These are phyloP conservation scores for Xanthoparmelia taractica DNA, from an alignment of 495 filamentous ascomycete genomes.

Conservation along the genomic window DNA sequence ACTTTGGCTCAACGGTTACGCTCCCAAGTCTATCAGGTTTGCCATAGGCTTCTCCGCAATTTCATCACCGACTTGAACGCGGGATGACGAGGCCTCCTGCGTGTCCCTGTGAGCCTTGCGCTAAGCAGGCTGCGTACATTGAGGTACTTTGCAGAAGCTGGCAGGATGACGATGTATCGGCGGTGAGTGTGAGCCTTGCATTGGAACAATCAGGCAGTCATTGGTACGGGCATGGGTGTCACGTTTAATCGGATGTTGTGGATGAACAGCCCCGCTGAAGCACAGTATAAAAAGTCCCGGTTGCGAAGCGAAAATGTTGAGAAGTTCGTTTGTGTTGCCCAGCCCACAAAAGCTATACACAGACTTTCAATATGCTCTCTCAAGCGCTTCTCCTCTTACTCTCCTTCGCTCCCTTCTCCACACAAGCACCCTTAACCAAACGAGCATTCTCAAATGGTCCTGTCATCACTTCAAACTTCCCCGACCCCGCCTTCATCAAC, in stretches of 20 bases:
- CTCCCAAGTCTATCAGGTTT: neutral
- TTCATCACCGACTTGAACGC: neutral
- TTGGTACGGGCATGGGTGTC: too few relatives aligned
- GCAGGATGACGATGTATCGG: neutral
- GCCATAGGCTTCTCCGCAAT: neutral
- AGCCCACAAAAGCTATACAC: neutral
- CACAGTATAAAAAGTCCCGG: neutral
- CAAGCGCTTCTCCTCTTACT: slow-evolving; percentile 5
- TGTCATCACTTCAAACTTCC: slow-evolving; percentile 30
- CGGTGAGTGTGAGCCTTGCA: neutral
- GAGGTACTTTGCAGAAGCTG: neutral
- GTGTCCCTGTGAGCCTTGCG: neutral
- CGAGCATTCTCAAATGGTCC: slow-evolving; percentile 24
- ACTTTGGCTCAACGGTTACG: too few relatives aligned
- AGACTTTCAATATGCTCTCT: neutral
- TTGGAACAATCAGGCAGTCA: neutral
- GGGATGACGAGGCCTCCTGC: neutral
- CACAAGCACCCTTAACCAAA: slow-evolving; percentile 14
- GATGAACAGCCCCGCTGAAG: neutral
- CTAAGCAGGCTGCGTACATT: neutral
- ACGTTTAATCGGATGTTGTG: too few relatives aligned
- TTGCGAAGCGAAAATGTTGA: neutral
- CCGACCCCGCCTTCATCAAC: slow-evolving; percentile 32
- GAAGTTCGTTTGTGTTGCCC: neutral
- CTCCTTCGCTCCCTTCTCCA: slow-evolving; percentile 6